These are phyloP conservation scores for Nicotiana tabacum DNA, from an alignment of 257 asterid genomes.

Conservation along the genomic window DNA sequence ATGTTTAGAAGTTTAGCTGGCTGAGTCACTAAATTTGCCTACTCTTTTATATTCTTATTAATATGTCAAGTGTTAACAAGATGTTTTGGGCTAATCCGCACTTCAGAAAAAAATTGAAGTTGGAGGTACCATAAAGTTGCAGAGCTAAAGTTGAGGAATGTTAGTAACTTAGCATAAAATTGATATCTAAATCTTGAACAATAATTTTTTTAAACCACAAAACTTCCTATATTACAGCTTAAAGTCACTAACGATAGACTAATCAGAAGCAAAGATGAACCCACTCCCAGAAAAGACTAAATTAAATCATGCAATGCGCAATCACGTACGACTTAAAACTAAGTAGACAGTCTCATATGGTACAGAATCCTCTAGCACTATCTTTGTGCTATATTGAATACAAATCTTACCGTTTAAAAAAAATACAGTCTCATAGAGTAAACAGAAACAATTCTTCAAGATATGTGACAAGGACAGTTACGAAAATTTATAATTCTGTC, in stretches of 20 bases:
- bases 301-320: background rate
- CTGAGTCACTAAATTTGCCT: background rate
- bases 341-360: background rate
- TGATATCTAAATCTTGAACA: background rate
- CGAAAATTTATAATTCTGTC: background rate
- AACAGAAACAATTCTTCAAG: background rate
- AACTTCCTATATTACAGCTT: background rate
- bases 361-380: too few relatives aligned
- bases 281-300: background rate
- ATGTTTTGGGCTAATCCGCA: background rate
- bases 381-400: too few relatives aligned
- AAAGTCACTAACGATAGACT: background rate
- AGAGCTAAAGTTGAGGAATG: background rate
- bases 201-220: background rate
- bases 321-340: background rate
- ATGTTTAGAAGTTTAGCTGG: background rate
- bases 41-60: background rate
- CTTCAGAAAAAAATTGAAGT: background rate
- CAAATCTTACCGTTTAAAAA: too few relatives aligned
- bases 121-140: background rate
- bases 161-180: background rate
- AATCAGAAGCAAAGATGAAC: background rate
- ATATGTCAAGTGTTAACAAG: background rate
- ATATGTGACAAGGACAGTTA: background rate
- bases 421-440: background rate